Conservation (phyloP, 2,329 filamentous ascomycete genomes). For the Xylariaceae sp. region DNA sequence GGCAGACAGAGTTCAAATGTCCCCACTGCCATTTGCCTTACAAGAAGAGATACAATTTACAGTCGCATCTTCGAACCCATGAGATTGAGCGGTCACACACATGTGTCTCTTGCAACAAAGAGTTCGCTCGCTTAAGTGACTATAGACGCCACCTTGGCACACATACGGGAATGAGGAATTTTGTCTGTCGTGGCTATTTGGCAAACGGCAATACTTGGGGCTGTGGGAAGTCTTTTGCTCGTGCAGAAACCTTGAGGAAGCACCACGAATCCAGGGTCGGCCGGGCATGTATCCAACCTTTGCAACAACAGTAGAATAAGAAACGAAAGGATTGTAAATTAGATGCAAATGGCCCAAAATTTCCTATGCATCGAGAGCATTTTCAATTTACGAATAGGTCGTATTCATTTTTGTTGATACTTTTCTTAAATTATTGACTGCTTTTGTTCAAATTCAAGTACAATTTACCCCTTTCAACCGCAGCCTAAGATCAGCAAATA, state of each 20-base stretch:
- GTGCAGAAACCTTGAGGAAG: not conserved
- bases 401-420: not conserved
- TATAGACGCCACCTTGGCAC: not conserved
- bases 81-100: not conserved
- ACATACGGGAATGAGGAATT: not conserved
- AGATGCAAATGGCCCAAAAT: not conserved
- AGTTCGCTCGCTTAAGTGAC: not conserved
- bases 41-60: constrained; percentile 1
- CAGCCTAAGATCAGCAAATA: no score
- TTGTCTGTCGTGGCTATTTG: not conserved
- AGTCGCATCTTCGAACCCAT: not conserved
- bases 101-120: not conserved
- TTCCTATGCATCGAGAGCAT: not conserved
- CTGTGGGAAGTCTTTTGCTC: constrained; percentile 6
- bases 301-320: constrained; percentile 1
- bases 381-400: no score
- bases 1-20: constrained; percentile 1
- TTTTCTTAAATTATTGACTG: no score
- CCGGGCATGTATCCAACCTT: not conserved
- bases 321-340: no score
- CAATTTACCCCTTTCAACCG: no score
- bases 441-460: not conserved
- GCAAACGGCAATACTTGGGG: no score
- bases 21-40: not conserved
- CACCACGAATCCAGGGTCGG: constrained; percentile 5